A percentile compares a stretch with the other conserved stretches of the same genome.
These are phyloP conservation scores for Lyophyllum atratum DNA, from an alignment of 768 basidiomycete genomes.

Conservation along the genomic window DNA sequence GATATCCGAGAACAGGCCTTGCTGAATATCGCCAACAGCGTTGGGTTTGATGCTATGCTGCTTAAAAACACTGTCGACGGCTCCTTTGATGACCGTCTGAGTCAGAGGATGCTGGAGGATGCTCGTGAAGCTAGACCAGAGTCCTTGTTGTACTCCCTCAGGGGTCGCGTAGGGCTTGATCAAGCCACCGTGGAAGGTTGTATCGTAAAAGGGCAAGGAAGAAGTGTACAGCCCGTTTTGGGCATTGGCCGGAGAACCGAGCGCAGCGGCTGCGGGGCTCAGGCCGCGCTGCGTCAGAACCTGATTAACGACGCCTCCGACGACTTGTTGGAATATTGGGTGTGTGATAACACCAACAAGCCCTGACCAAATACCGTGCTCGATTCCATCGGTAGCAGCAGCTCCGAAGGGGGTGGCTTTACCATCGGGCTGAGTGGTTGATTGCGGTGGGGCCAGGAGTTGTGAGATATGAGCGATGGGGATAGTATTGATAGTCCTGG, in stretches of 20 bases:
- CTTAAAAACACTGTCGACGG: neutral
- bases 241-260: neutral
- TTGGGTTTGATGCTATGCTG: slow-evolving; percentile 1
- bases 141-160: neutral
- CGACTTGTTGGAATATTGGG: slow-evolving; percentile 6
- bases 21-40: neutral
- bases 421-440: no score
- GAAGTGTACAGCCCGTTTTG: neutral
- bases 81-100: slow-evolving; percentile 1
- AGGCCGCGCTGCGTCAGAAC: slow-evolving; percentile 1
- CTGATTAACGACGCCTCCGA: neutral
- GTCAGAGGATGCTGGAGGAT: slow-evolving; percentile 1
- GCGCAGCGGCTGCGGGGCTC: neutral
- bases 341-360: neutral
- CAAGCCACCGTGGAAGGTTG: neutral
- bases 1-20: neutral
- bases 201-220: neutral
- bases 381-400: neutral
- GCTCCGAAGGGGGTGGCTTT: neutral
- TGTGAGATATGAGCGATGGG: no score
- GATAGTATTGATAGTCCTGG: no score
- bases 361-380: slow-evolving; percentile 3
- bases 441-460: no score
- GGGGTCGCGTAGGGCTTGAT: neutral
- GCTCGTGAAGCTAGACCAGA: neutral